phyloP scores from a whole-genome alignment of 2,329 filamentous ascomycete genomes.

The Tolypocladium paradoxum region DNA sequence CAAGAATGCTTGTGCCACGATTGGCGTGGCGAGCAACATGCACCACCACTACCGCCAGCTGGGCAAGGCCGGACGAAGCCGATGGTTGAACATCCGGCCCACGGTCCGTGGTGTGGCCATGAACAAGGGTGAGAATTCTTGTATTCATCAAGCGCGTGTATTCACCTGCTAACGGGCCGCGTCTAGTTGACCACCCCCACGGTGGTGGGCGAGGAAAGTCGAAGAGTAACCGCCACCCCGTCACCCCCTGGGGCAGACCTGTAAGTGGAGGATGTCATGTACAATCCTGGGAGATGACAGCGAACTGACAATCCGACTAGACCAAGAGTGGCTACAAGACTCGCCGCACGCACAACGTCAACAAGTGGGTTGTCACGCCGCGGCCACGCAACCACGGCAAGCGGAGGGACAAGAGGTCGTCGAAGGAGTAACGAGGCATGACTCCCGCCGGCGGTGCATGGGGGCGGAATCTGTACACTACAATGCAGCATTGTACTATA shows the following conservation, averaged over 20 bases:
- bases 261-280: slow-evolving; percentile 43
- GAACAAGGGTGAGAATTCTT: slow-evolving; percentile 64
- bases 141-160: no score
- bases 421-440: slow-evolving; percentile 12
- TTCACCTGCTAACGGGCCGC: slow-evolving; percentile 3
- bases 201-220: slow-evolving; percentile 98
- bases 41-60: slow-evolving; percentile 84
- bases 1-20: slow-evolving; percentile 87
- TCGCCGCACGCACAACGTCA: slow-evolving; percentile 74
- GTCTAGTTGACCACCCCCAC: slow-evolving; percentile 79
- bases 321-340: slow-evolving; percentile 90
- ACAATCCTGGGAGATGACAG: background rate
- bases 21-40: slow-evolving; percentile 88
- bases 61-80: slow-evolving; percentile 86
- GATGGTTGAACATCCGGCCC: slow-evolving; percentile 89
- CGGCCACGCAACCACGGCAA: slow-evolving; percentile 86
- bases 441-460: background rate
- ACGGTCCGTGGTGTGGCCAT: slow-evolving; percentile 96
- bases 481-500: slow-evolving; percentile 20
- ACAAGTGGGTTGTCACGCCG: slow-evolving; percentile 81
- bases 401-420: slow-evolving; percentile 54
- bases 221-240: slow-evolving; percentile 92
- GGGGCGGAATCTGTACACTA: slow-evolving; percentile 14
- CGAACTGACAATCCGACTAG: slow-evolving; percentile 19
- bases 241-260: slow-evolving; percentile 92